Evolutionary conservation across 1,284 basidiomycete species (phyloP).

Genomic region (Moesziomyces sp.): DNA sequence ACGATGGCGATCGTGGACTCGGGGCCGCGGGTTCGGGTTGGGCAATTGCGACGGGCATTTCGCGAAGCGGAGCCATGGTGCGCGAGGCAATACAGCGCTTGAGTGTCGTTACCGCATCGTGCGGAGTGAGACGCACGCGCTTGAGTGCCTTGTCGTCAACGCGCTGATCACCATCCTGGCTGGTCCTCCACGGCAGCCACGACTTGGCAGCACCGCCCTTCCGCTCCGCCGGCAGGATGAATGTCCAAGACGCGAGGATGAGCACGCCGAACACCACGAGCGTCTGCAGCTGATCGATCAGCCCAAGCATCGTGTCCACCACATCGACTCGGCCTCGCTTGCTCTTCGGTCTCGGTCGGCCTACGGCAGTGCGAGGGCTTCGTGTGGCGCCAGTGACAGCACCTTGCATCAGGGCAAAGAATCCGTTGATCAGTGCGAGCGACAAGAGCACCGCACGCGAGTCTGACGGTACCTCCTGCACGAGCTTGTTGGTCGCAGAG

Average conservation of each 20-base stretch:
- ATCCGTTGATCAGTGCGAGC: conserved; percentile 24
- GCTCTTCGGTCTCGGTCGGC: not conserved
- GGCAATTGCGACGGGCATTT: conserved; percentile 12
- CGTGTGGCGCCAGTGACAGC: conserved; percentile 9
- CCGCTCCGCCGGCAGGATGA: conserved; percentile 1
- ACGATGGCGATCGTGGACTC: not conserved
- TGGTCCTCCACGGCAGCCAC: conserved; percentile 5
- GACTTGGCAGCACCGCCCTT: conserved; percentile 1
- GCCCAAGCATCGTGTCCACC: conserved; percentile 12
- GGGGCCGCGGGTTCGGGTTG: not conserved
- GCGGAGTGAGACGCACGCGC: conserved; percentile 14
- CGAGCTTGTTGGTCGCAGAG: conserved; percentile 3
- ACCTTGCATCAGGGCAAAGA: conserved; percentile 16
- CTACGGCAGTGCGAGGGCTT: not conserved
- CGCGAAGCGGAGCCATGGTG: conserved; percentile 18
- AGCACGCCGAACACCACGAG: conserved; percentile 30
- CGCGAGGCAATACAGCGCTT: conserved; percentile 22
- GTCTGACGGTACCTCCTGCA: conserved; percentile 5
- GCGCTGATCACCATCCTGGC: not conserved
- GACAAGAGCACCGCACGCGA: conserved; percentile 21
- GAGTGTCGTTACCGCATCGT: conserved; percentile 17
- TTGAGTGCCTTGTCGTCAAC: conserved; percentile 11
- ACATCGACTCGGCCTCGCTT: conserved; percentile 10
- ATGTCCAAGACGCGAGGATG: conserved; percentile 32
- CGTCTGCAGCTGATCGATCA: conserved; percentile 31